Evolutionary conservation across 164 flowering plant species (phyloP), one percentile per base, ranked within the genome.

Genomic region (Vitis rupestris): DNA sequence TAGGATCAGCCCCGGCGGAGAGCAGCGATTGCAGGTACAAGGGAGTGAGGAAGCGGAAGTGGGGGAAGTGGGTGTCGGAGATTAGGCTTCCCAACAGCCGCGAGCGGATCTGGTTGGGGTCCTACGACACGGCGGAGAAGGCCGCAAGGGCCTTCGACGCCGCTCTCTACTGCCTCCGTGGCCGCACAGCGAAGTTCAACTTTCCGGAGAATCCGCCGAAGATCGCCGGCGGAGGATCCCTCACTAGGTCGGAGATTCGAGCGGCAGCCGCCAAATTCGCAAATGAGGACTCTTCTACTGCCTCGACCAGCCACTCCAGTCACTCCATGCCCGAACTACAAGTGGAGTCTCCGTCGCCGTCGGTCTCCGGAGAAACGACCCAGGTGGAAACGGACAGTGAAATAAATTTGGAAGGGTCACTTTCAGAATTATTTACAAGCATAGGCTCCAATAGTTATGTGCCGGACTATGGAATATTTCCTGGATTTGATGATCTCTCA

Each of bases 101-200:
- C 53, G 90, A 90, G 17, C 64, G 98, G 7, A 90, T 94, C n/a
- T 94, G 98, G 97, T 62, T 94, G 19, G 98, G 98, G 0, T 94
- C 97, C 8, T 94, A 86, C 73, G 91, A 92, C 70, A 63, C 91
- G 0, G 78, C 95, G 8, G 97, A 86, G 70, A 92, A 94, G 70
- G 98, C 98, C 0, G 98, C 98, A 0, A 71, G 90, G 13, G 97
- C 98, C 1, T 94, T 88, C 75, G 98, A 94, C 77, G 97, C 97
- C 4, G 97, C 98, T 0, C 80, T 78, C 0, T 90, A 74, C 64
- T 92, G 98, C 80, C 59, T 90, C 5, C 93, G 98, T 1, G 98
- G 98, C 54, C 31, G 48, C 15, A 10, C 66, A 0, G 93, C 94
- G 29, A 82, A 82, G 16, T 92, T 92, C 81, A 94, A 94, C 64